phyloP scores from a whole-genome alignment of 1,139 yeast species.

The Zhuliangozyma blackwelliae region DNA sequence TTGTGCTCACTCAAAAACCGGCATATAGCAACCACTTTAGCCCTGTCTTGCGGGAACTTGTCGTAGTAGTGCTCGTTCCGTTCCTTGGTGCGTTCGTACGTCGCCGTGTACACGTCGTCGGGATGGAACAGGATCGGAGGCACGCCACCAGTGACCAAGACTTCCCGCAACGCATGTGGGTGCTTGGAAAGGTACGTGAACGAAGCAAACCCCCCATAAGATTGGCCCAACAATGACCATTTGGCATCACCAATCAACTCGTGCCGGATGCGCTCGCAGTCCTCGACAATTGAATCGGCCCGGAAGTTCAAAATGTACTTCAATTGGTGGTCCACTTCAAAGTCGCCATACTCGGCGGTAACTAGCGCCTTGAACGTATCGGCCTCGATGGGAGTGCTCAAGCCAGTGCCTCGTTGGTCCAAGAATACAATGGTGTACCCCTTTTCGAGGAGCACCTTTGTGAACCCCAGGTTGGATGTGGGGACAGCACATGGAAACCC shows the following conservation, averaged over 20 bases:
- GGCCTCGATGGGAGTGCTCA: slow-evolving; percentile 42
- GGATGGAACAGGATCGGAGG: slow-evolving; percentile 45
- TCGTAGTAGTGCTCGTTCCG: slow-evolving; percentile 45
- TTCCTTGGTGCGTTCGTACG: slow-evolving; percentile 43
- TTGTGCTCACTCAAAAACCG: slow-evolving; percentile 24
- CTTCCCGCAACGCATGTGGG: slow-evolving; percentile 35
- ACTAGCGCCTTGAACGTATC: slow-evolving; percentile 19
- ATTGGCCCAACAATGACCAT: slow-evolving; percentile 55
- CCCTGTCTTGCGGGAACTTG: slow-evolving; percentile 45
- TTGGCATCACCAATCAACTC: slow-evolving; percentile 29
- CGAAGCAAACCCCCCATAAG: slow-evolving; percentile 54
- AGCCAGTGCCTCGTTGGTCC: slow-evolving; percentile 61
- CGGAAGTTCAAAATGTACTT: slow-evolving; percentile 41
- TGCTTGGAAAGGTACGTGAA: slow-evolving; percentile 47
- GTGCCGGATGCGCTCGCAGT: slow-evolving; percentile 42
- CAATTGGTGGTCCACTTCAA: slow-evolving; percentile 22
- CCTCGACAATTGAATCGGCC: slow-evolving; percentile 50
- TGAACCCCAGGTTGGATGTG: slow-evolving; percentile 26
- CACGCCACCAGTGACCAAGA: slow-evolving; percentile 52
- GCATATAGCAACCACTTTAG: slow-evolving; percentile 34
- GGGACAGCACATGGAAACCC: slow-evolving; percentile 48
- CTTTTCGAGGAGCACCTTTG: slow-evolving; percentile 34
- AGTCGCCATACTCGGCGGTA: slow-evolving; percentile 13
- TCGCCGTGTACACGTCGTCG: slow-evolving; percentile 47
- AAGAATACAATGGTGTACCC: slow-evolving; percentile 46